phyloP scores from a whole-genome alignment of 1,284 basidiomycete species.

The Ustilago sp. region DNA sequence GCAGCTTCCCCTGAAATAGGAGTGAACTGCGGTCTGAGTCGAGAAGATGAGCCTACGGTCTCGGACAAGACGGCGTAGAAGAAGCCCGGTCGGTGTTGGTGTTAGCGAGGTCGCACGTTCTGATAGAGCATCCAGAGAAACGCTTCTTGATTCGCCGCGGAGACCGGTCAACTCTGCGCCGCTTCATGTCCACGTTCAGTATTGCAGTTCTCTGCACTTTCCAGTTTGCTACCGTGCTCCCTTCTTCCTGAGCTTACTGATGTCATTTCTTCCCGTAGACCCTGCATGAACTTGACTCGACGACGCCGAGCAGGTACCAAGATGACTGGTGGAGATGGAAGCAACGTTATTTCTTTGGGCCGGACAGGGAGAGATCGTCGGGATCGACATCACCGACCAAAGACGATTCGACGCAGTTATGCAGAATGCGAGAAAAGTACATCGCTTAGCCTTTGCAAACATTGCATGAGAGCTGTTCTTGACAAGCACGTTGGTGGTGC shows the following conservation, averaged over 20 bases:
- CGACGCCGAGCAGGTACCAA: background rate
- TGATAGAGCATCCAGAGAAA: background rate
- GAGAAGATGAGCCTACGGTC: too few relatives aligned
- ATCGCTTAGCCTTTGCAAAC: background rate
- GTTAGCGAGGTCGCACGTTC: background rate
- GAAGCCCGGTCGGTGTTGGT: background rate
- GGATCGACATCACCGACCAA: background rate
- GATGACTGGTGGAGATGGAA: slow-evolving; percentile 1
- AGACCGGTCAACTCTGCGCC: slow-evolving; percentile 4
- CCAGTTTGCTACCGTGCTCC: background rate
- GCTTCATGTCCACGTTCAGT: background rate
- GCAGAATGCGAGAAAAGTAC: background rate
- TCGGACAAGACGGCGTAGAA: background rate
- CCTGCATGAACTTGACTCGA: background rate
- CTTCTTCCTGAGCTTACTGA: background rate
- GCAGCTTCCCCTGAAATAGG: too few relatives aligned
- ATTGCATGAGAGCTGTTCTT: background rate
- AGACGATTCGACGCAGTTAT: background rate
- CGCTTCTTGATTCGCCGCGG: slow-evolving; percentile 2
- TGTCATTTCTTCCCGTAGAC: background rate
- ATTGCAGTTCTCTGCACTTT: background rate
- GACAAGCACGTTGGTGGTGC: background rate
- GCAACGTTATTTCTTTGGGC: slow-evolving; percentile 9
- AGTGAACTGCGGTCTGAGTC: too few relatives aligned
- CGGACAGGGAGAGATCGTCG: background rate